Evolutionary conservation across 257 asterid species (phyloP).

Genomic region (Catharanthus roseus): DNA sequence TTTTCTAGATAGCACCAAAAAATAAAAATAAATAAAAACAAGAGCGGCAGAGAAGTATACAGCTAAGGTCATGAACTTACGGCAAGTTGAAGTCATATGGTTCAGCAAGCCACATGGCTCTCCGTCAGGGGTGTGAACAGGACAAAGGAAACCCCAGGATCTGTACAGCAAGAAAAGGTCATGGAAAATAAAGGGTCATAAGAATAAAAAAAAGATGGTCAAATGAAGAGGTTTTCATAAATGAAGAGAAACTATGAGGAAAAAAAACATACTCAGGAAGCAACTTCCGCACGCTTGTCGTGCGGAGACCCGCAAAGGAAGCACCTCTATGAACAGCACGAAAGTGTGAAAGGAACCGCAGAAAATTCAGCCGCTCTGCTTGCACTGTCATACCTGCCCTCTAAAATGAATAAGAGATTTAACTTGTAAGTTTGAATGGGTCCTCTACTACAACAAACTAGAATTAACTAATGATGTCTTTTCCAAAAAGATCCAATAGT

Average conservation of each 20-base stretch:
- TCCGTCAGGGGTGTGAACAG: slow-evolving; percentile 99
- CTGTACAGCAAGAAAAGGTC: slow-evolving; percentile 30
- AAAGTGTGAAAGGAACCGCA: slow-evolving; percentile 89
- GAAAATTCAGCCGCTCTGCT: slow-evolving; percentile 88
- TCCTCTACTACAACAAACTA: not conserved
- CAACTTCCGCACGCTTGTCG: slow-evolving; percentile 94
- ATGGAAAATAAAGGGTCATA: not conserved
- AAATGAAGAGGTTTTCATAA: slow-evolving; percentile 7
- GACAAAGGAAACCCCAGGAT: slow-evolving; percentile 97
- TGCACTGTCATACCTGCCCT: slow-evolving; percentile 90
- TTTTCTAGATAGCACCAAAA: not conserved
- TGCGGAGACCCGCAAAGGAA: slow-evolving; percentile 95
- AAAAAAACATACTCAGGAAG: slow-evolving; percentile 82
- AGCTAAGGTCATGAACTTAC: slow-evolving; percentile 44
- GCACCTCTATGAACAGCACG: slow-evolving; percentile 98
- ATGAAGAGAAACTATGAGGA: not conserved
- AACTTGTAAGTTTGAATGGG: not conserved
- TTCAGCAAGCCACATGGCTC: slow-evolving; percentile 97
- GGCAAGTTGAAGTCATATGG: slow-evolving; percentile 87
- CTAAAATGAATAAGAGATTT: slow-evolving; percentile 27
- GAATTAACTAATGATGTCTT: not conserved
- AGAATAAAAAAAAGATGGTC: slow-evolving; percentile 8
- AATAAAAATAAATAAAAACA: not conserved
- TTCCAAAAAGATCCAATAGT: not conserved
- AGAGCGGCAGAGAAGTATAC: not conserved